phyloP scores from a whole-genome alignment of 2,329 filamentous ascomycete species.

The Aureobasidium sp. region DNA sequence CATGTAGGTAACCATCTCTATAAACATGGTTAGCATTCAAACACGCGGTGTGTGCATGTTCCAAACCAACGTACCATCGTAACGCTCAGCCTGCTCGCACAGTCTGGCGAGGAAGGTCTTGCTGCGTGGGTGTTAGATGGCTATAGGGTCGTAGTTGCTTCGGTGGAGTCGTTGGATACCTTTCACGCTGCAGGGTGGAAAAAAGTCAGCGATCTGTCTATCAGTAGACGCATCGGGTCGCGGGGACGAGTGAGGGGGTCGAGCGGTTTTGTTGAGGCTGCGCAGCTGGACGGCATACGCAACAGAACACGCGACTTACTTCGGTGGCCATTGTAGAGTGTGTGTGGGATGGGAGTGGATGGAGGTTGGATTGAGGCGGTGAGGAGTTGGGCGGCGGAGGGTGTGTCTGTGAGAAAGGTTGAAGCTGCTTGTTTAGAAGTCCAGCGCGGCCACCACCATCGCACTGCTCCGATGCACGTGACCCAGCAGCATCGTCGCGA shows the following conservation, averaged over 20 bases:
- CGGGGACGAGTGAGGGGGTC: slow-evolving; percentile 11
- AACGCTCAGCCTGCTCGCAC: slow-evolving; percentile 99
- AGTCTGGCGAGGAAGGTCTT: slow-evolving; percentile 99
- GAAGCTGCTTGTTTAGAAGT: slow-evolving; percentile 14
- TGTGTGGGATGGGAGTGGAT: not conserved
- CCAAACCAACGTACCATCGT: slow-evolving; percentile 65
- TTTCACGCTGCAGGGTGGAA: slow-evolving; percentile 38
- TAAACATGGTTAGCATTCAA: slow-evolving; percentile 22
- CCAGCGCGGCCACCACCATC: not conserved
- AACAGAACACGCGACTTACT: slow-evolving; percentile 9
- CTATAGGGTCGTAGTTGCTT: not conserved
- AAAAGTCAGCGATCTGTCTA: slow-evolving; percentile 30
- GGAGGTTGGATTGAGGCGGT: slow-evolving; percentile 1
- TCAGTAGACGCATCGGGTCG: slow-evolving; percentile 5
- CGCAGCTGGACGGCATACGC: not conserved
- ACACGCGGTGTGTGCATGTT: not conserved
- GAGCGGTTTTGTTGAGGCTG: slow-evolving; percentile 17
- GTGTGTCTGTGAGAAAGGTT: slow-evolving; percentile 6
- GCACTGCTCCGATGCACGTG: not conserved
- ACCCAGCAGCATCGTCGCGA: not conserved
- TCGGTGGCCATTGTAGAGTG: slow-evolving; percentile 16
- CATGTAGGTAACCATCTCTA: slow-evolving; percentile 98
- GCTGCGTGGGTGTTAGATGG: slow-evolving; percentile 50
- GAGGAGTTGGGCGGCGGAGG: slow-evolving; percentile 2
- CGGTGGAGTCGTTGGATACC: slow-evolving; percentile 29